A percentile compares a stretch with the other conserved stretches of the same genome.
Evolutionary conservation across 345 rosid species (phyloP).

Genomic region (Populus alba): DNA sequence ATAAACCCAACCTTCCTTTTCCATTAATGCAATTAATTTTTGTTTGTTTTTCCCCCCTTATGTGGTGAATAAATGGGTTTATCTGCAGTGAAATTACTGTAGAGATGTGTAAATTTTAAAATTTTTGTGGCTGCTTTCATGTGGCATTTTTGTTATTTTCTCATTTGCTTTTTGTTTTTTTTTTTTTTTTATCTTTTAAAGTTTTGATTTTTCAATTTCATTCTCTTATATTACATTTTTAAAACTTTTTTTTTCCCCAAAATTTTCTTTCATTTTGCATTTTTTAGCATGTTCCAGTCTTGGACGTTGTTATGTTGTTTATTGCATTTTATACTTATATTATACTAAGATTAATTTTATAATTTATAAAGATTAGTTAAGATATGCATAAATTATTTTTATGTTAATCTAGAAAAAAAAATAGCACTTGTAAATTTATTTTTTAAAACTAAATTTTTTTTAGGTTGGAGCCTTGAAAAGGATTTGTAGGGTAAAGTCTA

Average conservation of each 20-base stretch:
- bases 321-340: no score
- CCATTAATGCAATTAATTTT: no score
- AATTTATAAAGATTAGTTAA: no score
- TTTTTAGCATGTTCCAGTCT: not conserved
- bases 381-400: no score
- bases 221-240: not conserved
- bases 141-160: not conserved
- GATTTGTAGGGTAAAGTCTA: not conserved
- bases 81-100: no score
- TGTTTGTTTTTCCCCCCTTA: not conserved
- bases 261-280: not conserved
- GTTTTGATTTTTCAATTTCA: not conserved
- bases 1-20: no score
- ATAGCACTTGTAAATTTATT: no score
- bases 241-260: not conserved
- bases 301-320: not conserved
- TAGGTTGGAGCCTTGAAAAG: no score
- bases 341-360: no score
- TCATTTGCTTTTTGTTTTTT: not conserved
- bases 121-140: not conserved
- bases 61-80: no score
- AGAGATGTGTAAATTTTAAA: not conserved
- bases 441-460: no score
- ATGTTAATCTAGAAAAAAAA: no score
- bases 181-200: not conserved